Percentiles rank a stretch among this genome's conserved stretches.
Evolutionary conservation across 169 alveolate species (phyloP).

Genomic region (Plasmodium falciparum): DNA sequence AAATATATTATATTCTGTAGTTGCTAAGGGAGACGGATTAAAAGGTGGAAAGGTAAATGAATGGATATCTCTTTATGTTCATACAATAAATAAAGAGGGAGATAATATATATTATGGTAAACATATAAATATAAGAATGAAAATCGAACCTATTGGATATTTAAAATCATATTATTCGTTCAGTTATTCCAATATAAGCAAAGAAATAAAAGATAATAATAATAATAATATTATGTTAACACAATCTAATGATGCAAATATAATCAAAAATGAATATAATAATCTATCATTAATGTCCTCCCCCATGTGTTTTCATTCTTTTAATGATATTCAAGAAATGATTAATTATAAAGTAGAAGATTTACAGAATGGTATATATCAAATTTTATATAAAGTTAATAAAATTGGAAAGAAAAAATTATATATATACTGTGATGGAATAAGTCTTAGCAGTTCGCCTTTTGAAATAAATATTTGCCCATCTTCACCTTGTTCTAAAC

Average conservation of each 20-base stretch:
- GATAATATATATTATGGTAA: slow-evolving; percentile 38
- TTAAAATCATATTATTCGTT: slow-evolving; percentile 30
- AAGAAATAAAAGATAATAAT: neutral
- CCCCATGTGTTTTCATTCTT: slow-evolving; percentile 19
- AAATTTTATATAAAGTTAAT: slow-evolving; percentile 38
- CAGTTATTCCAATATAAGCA: neutral
- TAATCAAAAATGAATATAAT: slow-evolving; percentile 14
- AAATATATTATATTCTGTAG: slow-evolving; percentile 43
- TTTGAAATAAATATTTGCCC: slow-evolving; percentile 35
- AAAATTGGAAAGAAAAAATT: slow-evolving; percentile 36
- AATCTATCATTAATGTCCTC: neutral
- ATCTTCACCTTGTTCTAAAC: slow-evolving; percentile 26
- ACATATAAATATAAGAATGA: slow-evolving; percentile 50
- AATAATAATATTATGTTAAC: neutral
- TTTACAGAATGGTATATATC: slow-evolving; percentile 58
- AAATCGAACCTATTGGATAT: slow-evolving; percentile 50
- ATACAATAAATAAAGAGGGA: slow-evolving; percentile 67
- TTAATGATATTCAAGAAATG: slow-evolving; percentile 41
- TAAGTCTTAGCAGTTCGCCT: slow-evolving; percentile 66
- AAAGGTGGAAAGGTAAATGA: slow-evolving; percentile 83
- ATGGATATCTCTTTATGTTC: slow-evolving; percentile 83
- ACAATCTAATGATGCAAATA: neutral
- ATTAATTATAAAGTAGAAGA: slow-evolving; percentile 51
- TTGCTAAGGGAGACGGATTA: slow-evolving; percentile 84
- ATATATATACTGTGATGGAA: slow-evolving; percentile 71